These are phyloP conservation scores for Cornus controversa DNA, from an alignment of 148 eudicot genomes.

Conservation along the genomic window DNA sequence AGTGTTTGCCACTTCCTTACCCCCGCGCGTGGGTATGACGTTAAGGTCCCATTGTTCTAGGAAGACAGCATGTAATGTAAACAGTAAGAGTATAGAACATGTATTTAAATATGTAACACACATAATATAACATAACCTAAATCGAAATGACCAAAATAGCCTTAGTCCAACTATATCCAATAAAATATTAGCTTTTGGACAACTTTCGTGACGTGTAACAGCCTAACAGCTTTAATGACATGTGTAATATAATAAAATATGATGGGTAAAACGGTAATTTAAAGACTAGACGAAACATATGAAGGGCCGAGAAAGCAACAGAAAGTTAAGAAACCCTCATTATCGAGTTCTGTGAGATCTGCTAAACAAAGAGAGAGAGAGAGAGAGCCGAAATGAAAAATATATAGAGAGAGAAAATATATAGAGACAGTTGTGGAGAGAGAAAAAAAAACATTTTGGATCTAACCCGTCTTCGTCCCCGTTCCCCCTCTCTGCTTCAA, in stretches of 20 bases:
- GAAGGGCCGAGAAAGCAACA: constrained; percentile 1
- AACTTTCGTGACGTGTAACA: not conserved
- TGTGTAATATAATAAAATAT: not conserved
- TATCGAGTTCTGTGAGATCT: constrained; percentile 24
- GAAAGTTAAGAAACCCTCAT: constrained; percentile 1
- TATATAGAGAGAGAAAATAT: constrained; percentile 4
- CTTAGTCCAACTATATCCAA: not conserved
- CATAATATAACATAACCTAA: not conserved
- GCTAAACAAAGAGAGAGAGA: not conserved
- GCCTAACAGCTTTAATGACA: not conserved
- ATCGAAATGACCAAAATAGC: not conserved
- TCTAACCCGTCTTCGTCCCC: not conserved
- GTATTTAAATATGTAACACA: too few relatives aligned
- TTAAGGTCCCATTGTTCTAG: too few relatives aligned
- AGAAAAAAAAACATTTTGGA: not conserved
- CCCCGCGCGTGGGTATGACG: too few relatives aligned
- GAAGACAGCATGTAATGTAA: too few relatives aligned
- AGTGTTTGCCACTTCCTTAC: too few relatives aligned
- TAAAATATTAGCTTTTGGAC: not conserved
- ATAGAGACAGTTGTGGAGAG: not conserved
- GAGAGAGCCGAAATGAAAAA: not conserved
- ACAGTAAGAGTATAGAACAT: too few relatives aligned
- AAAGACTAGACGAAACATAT: not conserved
- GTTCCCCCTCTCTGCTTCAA: not conserved
- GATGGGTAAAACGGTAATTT: constrained; percentile 1